Evolutionary conservation across 352 stramenopile species (phyloP).

Genomic region (Phytopythium aichiense): DNA sequence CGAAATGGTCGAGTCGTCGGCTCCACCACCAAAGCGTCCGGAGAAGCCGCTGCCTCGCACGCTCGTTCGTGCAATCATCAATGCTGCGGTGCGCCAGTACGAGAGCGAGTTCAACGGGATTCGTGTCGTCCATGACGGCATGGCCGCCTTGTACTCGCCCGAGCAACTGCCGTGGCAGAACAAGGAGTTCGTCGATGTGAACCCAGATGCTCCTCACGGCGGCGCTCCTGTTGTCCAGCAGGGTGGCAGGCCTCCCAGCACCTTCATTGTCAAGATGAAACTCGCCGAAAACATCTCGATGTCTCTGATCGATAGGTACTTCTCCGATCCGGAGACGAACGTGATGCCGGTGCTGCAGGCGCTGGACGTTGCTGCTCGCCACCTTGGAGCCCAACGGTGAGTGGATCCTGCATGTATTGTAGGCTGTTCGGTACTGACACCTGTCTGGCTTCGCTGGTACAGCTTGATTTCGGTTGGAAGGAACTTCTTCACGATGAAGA

Average conservation of each 20-base stretch:
- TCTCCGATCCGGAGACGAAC: conserved; percentile 50
- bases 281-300: conserved; percentile 54
- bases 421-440: background rate
- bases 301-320: conserved; percentile 40
- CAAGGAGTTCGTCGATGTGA: conserved; percentile 49
- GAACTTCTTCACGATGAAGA: conserved; percentile 74
- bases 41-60: conserved; percentile 37
- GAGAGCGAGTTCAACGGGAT: conserved; percentile 50
- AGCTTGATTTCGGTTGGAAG: conserved; percentile 55
- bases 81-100: conserved; percentile 43
- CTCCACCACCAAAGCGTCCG: conserved; percentile 15
- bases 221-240: conserved; percentile 1
- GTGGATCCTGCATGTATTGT: background rate
- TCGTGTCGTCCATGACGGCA: conserved; percentile 62
- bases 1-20: conserved; percentile 34
- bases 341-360: conserved; percentile 62
- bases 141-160: conserved; percentile 53
- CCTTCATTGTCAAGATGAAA: conserved; percentile 70
- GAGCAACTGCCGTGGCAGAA: conserved; percentile 43
- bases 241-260: conserved; percentile 3
- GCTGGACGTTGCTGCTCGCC: conserved; percentile 65
- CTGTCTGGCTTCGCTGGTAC: background rate
- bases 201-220: conserved; percentile 27
- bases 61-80: conserved; percentile 59
- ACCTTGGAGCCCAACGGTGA: conserved; percentile 36